Base-by-base conservation (phyloP, 1,284 basidiomycete species). In the Pulveroboletus sp. region DNA sequence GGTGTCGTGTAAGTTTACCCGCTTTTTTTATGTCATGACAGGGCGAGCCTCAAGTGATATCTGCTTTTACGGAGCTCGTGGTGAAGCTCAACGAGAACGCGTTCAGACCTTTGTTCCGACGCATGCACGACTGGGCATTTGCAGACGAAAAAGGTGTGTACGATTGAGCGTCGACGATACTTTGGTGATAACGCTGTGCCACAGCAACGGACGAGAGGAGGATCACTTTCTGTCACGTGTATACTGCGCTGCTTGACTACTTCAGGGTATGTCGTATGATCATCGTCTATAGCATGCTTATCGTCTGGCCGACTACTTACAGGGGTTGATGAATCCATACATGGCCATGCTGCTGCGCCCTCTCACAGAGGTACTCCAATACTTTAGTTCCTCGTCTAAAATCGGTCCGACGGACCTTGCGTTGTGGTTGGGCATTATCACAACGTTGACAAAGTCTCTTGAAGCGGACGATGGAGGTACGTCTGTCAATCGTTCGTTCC, bases 111-210 rank as follows among this genome's bases (percentile, higher is more conserved):
- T 77, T 98, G 20, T 97, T 98, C 80, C 85, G 95, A 58, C 87
- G 89, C 59, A 76, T 96, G 62, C 96, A 93, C 69, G 96, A 99
- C 72, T 99, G 97, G 96, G 94, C 94, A 0, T 96, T 96, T 61
- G 80, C 77, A 2, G 78, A 80, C 52, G 78, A 79, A 40, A 71
- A 73, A 38, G 75, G 85, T 87, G 70, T 56, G 80, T 72, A 12
- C n/a, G 10, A 43, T 29, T 29, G 17, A 33, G 20, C 1, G 36
- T 22, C 11, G 29, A 25, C 5, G 22, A 46, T 25, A 3, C 9
- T 39, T 20, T 10, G 46, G 29, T 2, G 22, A 49, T 54, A 29
- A 38, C 11, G 14, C 9, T 35, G 46, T 15, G n/a, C 43, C 39
- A 28, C 43, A 76, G 77, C 63, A 59, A 75, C 75, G 26, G 59